phyloP scores from a whole-genome alignment of 139 green algal genomes.

The Gonium pectorale region DNA sequence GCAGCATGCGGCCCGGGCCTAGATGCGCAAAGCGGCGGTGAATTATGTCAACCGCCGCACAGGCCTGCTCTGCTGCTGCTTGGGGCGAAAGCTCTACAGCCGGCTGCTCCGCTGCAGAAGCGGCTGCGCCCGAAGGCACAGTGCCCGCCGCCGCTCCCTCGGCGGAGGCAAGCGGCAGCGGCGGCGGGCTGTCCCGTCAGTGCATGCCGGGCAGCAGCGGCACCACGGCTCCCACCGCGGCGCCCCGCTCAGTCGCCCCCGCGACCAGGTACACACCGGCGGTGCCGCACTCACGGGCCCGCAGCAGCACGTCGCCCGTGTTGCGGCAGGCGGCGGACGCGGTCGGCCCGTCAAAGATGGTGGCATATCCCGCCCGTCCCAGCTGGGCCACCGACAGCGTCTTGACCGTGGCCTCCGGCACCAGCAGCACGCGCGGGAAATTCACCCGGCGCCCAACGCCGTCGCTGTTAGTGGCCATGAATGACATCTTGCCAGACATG shows the following conservation, averaged over 20 bases:
- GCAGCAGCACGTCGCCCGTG: background rate
- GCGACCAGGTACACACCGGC: background rate
- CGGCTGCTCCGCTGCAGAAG: too few species aligned
- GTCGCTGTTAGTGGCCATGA: background rate
- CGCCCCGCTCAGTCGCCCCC: background rate
- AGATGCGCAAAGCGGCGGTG: background rate
- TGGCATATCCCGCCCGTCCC: background rate
- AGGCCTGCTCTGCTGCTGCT: background rate
- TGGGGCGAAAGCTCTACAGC: too few species aligned
- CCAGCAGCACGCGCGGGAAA: background rate
- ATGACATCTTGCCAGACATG: background rate
- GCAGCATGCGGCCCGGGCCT: background rate
- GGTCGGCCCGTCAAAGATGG: background rate
- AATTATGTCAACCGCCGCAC: background rate
- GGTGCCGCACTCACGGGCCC: background rate
- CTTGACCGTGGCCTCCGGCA: background rate
- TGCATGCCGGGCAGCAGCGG: too few species aligned
- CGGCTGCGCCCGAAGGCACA: too few species aligned
- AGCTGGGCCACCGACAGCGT: background rate
- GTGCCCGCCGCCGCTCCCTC: too few species aligned
- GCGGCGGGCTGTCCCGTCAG: background rate
- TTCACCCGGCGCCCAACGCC: background rate
- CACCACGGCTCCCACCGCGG: background rate
- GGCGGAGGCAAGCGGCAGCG: too few species aligned
- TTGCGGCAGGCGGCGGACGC: background rate